Conservation (phyloP, 371 early-diverging fungal species). For the Apophysomyces ossiformis region DNA sequence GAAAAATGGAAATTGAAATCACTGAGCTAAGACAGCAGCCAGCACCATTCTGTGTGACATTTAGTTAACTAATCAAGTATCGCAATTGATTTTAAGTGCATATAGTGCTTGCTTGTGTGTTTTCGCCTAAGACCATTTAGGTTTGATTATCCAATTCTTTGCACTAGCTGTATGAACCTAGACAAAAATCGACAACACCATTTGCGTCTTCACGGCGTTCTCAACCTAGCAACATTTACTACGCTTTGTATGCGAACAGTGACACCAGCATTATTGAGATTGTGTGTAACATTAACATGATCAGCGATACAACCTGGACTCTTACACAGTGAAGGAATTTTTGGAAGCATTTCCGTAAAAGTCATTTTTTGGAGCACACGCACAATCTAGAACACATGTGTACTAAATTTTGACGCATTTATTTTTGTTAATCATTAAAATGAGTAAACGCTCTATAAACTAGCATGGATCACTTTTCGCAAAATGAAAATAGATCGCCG, state of each 20-base stretch:
- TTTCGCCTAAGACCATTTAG: background rate
- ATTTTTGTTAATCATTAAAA: too few species aligned
- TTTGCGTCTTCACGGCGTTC: background rate
- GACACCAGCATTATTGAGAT: background rate
- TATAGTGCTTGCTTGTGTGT: background rate
- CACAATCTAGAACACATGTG: too few species aligned
- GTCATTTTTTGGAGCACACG: background rate
- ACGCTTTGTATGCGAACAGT: background rate
- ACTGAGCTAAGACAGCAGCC: background rate
- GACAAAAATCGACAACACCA: background rate
- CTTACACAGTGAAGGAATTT: background rate
- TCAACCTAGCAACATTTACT: background rate
- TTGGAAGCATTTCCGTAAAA: background rate
- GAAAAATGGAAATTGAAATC: background rate
- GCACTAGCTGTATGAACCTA: background rate
- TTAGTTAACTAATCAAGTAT: background rate
- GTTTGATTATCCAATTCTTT: background rate
- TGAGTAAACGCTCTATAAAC: too few species aligned
- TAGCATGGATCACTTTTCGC: too few species aligned
- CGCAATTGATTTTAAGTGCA: background rate
- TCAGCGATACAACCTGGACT: background rate
- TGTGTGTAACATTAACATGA: constrained; percentile 5
- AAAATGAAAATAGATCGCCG: too few species aligned
- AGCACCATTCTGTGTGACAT: constrained; percentile 7
- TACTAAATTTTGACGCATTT: too few species aligned